phyloP scores from a whole-genome alignment of 2,329 filamentous ascomycete species.

The Trichoderma guizhouense region DNA sequence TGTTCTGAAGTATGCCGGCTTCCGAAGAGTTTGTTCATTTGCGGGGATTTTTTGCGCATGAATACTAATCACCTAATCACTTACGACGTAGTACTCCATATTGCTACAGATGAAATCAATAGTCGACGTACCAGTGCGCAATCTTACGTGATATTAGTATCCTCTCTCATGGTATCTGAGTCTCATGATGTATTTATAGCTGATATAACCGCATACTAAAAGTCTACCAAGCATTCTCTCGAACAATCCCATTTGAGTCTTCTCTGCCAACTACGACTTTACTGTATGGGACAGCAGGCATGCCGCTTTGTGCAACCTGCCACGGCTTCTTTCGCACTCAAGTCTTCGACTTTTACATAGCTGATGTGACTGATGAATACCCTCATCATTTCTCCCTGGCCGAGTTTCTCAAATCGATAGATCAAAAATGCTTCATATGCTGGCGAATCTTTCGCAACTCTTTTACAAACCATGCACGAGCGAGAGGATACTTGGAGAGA shows the following conservation, averaged over 20 bases:
- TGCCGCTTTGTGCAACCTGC: neutral
- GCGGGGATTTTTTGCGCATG: neutral
- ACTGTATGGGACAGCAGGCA: neutral
- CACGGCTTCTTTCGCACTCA: neutral
- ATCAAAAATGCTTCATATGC: neutral
- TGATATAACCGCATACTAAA: neutral
- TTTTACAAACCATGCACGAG: neutral
- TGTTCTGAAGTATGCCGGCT: neutral
- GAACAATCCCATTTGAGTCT: neutral
- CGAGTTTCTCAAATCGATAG: neutral
- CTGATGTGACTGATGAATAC: neutral
- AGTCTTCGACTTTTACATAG: neutral
- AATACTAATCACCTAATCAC: neutral
- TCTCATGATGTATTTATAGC: neutral
- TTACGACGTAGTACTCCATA: neutral
- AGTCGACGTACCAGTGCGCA: neutral
- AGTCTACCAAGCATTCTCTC: neutral
- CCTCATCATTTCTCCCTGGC: neutral
- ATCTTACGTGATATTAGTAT: neutral
- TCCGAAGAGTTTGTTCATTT: neutral
- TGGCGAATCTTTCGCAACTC: neutral
- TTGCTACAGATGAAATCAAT: neutral
- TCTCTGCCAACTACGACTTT: neutral
- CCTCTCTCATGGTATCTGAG: neutral
- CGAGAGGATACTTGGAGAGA: neutral